Base-by-base conservation (phyloP, 805 yeast species). In the Teunomyces tritomae region DNA sequence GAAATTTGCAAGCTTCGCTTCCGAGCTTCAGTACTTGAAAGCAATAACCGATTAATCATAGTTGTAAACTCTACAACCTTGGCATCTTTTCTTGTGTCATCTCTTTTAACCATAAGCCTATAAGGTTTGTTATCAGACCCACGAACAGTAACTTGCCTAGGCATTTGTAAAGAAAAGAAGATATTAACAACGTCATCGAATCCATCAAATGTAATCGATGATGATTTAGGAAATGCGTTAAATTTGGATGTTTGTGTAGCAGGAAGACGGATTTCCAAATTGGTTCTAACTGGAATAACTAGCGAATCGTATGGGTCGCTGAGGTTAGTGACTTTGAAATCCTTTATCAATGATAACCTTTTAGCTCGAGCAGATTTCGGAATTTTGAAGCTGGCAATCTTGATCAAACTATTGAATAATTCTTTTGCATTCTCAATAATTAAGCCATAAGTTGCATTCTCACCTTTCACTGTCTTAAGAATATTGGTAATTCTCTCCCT, bases 11-110 rank as follows among this genome's bases (percentile, higher is more conserved):
- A 72, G 36, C 79, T 79, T 50, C 98, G 71, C 51, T 83, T 82
- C 43, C 85, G 78, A 0, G 97, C 84, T 42, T 85, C 96, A 10
- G 78, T 75, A 57, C 86, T 87, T 14, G 77, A 76, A 16, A 72
- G 66, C 47, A 94, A 70, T 28, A 94, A 62, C 54, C 88, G 79
- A 61, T 91, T 91, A 64, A 94, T 82, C 65, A 90, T 85, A 1
- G 89, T 82, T 0, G 97, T 89, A 57, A 94, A 85, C 57, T 95
- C 94, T n/a, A 90, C 87, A 45, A 92, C 80, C 57, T 96, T 87
- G 3, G 96, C 94, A 71, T 95, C 99, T 60, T 95, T 95, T 53
- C 98, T 72, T 14, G 95, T 84, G 68, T 94, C 99, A 65, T 94
- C 99, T 52, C 83, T 79, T 61, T 94, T 94, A 57, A 96, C 84